Percentiles rank a stretch among this genome's conserved stretches.
phyloP scores from a whole-genome alignment of 331 rosid genomes.

The Telfairia occidentalis region DNA sequence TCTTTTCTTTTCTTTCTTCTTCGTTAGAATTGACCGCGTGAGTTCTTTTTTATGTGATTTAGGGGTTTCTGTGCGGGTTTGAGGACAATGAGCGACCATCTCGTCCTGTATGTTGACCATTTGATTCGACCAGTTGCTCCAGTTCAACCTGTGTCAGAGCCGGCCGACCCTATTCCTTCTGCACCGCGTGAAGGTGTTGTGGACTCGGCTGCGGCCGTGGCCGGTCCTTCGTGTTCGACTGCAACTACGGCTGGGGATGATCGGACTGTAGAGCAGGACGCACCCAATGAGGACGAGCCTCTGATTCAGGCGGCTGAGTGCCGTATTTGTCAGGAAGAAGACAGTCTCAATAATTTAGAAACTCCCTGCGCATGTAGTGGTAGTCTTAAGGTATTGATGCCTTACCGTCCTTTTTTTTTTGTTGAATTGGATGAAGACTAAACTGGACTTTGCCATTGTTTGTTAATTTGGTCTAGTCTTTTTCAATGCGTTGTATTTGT shows the following conservation, averaged over 20 bases:
- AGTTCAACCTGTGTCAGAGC: not conserved
- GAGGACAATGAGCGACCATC: conserved; percentile 64
- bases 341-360: conserved; percentile 54
- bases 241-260: conserved; percentile 9
- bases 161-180: not conserved
- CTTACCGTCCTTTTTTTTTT: not conserved
- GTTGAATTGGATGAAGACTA: not conserved
- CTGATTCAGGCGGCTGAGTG: conserved; percentile 75
- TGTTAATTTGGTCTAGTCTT: not conserved
- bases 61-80: conserved; percentile 22
- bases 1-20: not conserved
- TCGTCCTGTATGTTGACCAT: conserved; percentile 67
- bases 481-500: not conserved
- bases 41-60: not conserved
- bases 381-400: conserved; percentile 62
- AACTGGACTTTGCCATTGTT: not conserved
- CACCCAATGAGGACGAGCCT: conserved; percentile 47
- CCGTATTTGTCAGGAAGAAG: conserved; percentile 97
- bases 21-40: not conserved
- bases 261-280: conserved; percentile 9
- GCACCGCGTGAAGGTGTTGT: not conserved
- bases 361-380: conserved; percentile 89
- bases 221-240: conserved; percentile 31
- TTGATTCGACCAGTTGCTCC: conserved; percentile 15
- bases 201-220: conserved; percentile 16